Percentiles rank a stretch among this genome's conserved stretches.
These are phyloP conservation scores for Apiospora kogelbergensis DNA, from an alignment of 2,329 filamentous ascomycete species.

Conservation along the genomic window DNA sequence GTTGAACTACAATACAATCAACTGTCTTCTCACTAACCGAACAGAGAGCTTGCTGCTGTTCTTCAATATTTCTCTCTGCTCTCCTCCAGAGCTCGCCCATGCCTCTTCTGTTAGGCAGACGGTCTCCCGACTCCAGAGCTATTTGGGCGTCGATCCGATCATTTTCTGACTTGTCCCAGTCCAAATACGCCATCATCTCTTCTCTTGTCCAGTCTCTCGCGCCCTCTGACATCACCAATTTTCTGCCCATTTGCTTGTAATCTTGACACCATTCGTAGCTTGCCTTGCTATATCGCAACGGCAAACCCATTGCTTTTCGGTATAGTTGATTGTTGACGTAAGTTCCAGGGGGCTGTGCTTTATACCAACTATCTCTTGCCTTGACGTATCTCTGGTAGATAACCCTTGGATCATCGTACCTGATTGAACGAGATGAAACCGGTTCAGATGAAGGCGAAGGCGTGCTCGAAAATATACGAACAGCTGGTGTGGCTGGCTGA, in stretches of 20 bases:
- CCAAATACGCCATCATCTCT: conserved; percentile 5
- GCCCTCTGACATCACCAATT: not conserved
- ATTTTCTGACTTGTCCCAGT: not conserved
- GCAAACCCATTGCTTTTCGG: conserved; percentile 4
- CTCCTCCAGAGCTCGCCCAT: conserved; percentile 6
- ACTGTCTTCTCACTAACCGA: not conserved
- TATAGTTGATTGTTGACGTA: not conserved
- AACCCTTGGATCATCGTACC: not conserved
- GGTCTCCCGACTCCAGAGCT: not conserved
- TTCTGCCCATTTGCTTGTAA: not conserved
- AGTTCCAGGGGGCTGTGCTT: not conserved
- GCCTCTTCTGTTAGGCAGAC: not conserved
- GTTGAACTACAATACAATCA: no score
- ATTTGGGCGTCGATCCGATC: conserved; percentile 3
- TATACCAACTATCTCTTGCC: conserved; percentile 8
- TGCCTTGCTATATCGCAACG: not conserved
- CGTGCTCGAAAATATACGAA: not conserved
- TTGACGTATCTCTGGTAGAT: conserved; percentile 4
- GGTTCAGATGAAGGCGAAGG: not conserved
- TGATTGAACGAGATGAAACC: not conserved
- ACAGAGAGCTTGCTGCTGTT: not conserved
- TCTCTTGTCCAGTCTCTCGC: not conserved
- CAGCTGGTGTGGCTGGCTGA: no score
- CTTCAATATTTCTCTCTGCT: not conserved
- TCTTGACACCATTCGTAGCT: not conserved